Evolutionary conservation across 2,329 filamentous ascomycete species (phyloP).

Genomic region (Eutypella sp.): DNA sequence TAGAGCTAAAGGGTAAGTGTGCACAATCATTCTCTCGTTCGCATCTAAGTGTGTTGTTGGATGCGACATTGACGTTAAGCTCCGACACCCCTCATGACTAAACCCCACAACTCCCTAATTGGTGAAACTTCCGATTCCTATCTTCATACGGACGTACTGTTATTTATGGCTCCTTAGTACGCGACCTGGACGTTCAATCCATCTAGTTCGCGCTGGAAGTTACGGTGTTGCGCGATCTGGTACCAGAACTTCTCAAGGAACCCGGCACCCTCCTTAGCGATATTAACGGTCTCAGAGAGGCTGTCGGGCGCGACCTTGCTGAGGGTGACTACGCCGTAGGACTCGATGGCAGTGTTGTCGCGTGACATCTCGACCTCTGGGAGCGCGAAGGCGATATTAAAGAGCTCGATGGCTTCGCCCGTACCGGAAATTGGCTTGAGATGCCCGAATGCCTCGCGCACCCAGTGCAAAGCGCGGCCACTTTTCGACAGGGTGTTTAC

Average conservation of each 20-base stretch:
- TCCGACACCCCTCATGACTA: too few relatives aligned
- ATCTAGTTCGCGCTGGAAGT: constrained; percentile 68
- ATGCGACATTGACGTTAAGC: too few relatives aligned
- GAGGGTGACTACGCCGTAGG: constrained; percentile 74
- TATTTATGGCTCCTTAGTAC: constrained; percentile 44
- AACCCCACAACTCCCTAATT: too few relatives aligned
- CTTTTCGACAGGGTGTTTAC: constrained; percentile 60
- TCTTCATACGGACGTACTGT: neutral
- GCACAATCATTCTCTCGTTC: too few relatives aligned
- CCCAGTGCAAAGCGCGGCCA: constrained; percentile 70
- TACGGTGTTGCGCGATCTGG: constrained; percentile 66
- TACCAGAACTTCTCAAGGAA: constrained; percentile 69
- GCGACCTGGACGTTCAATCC: constrained; percentile 64
- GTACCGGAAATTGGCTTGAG: constrained; percentile 74
- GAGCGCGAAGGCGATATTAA: constrained; percentile 44
- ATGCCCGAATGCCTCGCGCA: constrained; percentile 77
- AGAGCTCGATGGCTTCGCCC: constrained; percentile 63
- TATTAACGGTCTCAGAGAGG: constrained; percentile 56
- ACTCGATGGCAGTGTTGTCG: constrained; percentile 52
- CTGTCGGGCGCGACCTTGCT: constrained; percentile 46
- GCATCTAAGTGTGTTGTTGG: too few relatives aligned
- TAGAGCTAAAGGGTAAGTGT: too few relatives aligned
- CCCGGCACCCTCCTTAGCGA: constrained; percentile 61
- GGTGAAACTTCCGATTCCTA: neutral
- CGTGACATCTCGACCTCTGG: constrained; percentile 37